These are phyloP conservation scores for Ampelomyces quisqualis DNA, from an alignment of 2,329 filamentous ascomycete genomes.

Conservation along the genomic window DNA sequence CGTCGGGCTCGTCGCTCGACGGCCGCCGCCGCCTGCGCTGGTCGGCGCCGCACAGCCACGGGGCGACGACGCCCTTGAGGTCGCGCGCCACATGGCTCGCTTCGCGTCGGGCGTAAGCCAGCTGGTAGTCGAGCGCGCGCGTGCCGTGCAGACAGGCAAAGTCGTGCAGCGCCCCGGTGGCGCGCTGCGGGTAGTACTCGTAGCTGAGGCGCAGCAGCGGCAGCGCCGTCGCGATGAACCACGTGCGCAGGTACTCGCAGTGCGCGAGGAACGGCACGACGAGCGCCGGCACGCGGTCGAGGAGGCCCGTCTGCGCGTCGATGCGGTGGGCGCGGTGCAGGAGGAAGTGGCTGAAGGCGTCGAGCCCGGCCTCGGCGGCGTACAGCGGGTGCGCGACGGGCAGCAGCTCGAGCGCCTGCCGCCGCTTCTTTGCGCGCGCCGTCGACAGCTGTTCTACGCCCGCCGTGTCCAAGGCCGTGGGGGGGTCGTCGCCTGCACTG, in stretches of 20 bases:
- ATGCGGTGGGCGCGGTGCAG: conserved; percentile 68
- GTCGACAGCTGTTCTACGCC: conserved; percentile 61
- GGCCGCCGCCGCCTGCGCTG: conserved; percentile 58
- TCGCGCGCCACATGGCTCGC: conserved; percentile 59
- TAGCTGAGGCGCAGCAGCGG: conserved; percentile 68
- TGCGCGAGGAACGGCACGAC: conserved; percentile 67
- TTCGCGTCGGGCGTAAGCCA: conserved; percentile 43
- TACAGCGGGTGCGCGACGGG: conserved; percentile 57
- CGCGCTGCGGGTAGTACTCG: conserved; percentile 64
- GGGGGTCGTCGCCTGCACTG: conserved; percentile 41
- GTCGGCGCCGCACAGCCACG: conserved; percentile 69
- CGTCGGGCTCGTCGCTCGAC: conserved; percentile 43
- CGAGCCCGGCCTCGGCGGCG: conserved; percentile 52
- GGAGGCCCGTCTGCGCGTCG: conserved; percentile 70
- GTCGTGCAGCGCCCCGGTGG: conserved; percentile 58
- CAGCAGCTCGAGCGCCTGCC: conserved; percentile 63
- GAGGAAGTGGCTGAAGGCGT: conserved; percentile 64
- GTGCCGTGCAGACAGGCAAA: conserved; percentile 64
- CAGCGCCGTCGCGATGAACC: conserved; percentile 68
- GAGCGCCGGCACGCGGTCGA: conserved; percentile 67
- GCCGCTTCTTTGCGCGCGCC: conserved; percentile 64
- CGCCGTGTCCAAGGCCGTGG: conserved; percentile 54
- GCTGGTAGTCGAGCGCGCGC: conserved; percentile 60
- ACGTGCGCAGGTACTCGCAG: conserved; percentile 62
- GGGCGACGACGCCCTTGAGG: conserved; percentile 66